Evolutionary conservation across 352 stramenopile genomes (phyloP), one percentile per base, ranked within the genome.

Genomic region (Phytophthora pisi): DNA sequence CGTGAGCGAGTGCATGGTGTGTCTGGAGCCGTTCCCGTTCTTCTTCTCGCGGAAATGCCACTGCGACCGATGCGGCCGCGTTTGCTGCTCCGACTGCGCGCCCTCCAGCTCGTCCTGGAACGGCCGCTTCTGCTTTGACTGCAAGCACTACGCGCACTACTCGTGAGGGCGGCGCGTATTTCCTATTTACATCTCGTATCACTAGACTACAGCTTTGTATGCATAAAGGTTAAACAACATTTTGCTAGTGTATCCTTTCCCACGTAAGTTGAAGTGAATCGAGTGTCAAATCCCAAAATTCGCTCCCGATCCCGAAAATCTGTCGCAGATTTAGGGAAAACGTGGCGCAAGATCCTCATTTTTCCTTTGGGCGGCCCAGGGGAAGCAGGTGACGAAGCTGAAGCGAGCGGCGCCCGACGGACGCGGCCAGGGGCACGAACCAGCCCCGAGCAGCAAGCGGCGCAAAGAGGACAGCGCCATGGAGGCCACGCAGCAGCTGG

Each of bases 1-100:
- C 23, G 74, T 91, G 23, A 61, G 51, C 18, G 62, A 71, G 34
- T 95, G 86, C 66, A 95, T 95, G 86, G 65, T 95, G 8, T 95
- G 86, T 20, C 46, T 86, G 23, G 77, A 93, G 52, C 57, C 72
- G 13, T 95, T 95, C 57, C 75, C 81, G 28, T 88, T 79, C 64
- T 88, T 91, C 55, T 89, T 92, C 53, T 84, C 80, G 20, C 75
- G 84, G n/a, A 89, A 89, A 51, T 81, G 80, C 55, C 84, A 91
- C 63, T 94, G 86, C 68, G 71, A 86, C 23, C 84, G 84, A 13
- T 94, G 86, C 58, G 82, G 86, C 20, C 83, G 83, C 26, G 73
- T 94, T n/a, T 90, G 86, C 65, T 94, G 86, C 62, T 88, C 86
- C 3, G 82, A 91, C 53, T 94, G 86, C 61, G 85, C 80, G 23